Base-by-base conservation (phyloP, 2,329 filamentous ascomycete species). In the Emmonsiellopsis sp. region DNA sequence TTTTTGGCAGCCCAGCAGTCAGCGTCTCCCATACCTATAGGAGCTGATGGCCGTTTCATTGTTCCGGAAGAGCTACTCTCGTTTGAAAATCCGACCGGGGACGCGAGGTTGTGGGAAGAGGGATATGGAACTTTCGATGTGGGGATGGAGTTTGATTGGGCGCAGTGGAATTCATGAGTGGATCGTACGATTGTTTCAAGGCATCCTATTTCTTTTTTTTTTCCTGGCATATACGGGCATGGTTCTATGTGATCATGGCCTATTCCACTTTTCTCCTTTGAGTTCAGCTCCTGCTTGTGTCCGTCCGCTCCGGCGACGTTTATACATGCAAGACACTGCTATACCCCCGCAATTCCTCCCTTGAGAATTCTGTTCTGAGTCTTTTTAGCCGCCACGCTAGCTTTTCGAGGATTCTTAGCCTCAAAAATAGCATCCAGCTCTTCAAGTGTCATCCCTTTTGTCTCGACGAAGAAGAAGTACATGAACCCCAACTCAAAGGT, bases 391-490 rank as follows among this genome's bases (percentile, higher is more conserved):
- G 9, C 13, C 36, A 27, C 21, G 36, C 46, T 49, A 11, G 31
- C 46, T 37, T 49, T 49, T 11, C 46, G 46, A 17, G 61, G 61
- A 54, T 60, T 62, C 42, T 48, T 42, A 14, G 61, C 57, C 21
- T 62, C 58, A 50, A 62, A 63, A 54, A 79, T 76, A 52, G 73
- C 70, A 57, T 78, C 75, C 44, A 60, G 47, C 46, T 65, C 64
- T 43, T 67, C 64, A n/a, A 67, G 56, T 5, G 63, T 64, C 5
- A 62, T 61, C 5, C 61, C 62, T 51, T 62, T 63, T 1, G 66
- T 67, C 52, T 68, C 66, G 5, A 67, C 65, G 56, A 69, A 67
- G 42, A 62, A 59, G 54, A 66, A 63, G 42, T 61, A 69, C 17
- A 68, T 65, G 43, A 61, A 49, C 4, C 61, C 21, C 45, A 60